These are phyloP conservation scores for Onygenales sp. DNA, from an alignment of 2,329 filamentous ascomycete genomes.

Conservation along the genomic window DNA sequence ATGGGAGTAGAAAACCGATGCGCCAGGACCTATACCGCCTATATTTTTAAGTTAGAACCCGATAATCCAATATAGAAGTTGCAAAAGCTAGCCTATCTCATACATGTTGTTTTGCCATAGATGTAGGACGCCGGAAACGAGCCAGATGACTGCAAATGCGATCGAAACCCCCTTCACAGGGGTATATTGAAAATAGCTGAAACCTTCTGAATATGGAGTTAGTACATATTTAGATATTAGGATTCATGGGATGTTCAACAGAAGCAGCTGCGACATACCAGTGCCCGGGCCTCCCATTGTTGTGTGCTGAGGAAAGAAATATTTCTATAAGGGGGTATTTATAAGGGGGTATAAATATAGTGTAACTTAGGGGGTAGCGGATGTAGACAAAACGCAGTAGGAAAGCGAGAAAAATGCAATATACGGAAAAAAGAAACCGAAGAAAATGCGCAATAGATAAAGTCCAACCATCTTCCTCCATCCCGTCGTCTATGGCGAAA, in stretches of 20 bases:
- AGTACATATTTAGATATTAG: slow-evolving; percentile 3
- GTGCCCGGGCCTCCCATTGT: neutral
- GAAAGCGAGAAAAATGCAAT: neutral
- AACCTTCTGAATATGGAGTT: slow-evolving; percentile 19
- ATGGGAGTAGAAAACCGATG: slow-evolving; percentile 32
- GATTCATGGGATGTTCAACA: neutral
- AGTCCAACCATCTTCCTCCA: neutral
- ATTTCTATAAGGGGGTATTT: too few relatives aligned
- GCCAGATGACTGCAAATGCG: slow-evolving; percentile 31
- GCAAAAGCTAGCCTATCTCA: neutral
- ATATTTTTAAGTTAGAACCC: slow-evolving; percentile 5
- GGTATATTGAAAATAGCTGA: slow-evolving; percentile 31
- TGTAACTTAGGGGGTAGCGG: too few relatives aligned
- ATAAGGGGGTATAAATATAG: too few relatives aligned
- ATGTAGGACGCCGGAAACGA: slow-evolving; percentile 27
- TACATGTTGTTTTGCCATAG: slow-evolving; percentile 29
- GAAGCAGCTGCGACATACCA: neutral
- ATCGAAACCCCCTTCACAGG: slow-evolving; percentile 34
- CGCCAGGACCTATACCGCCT: slow-evolving; percentile 33
- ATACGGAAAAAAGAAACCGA: neutral
- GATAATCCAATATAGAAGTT: neutral
- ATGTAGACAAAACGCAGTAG: neutral
- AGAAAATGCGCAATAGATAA: too few relatives aligned
- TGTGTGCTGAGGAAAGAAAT: too few relatives aligned
- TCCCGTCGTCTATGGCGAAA: neutral